Evolutionary conservation across 495 filamentous ascomycete genomes (phyloP), one percentile per base, ranked within the genome.

Genomic region (Aspergillus funiculosus): DNA sequence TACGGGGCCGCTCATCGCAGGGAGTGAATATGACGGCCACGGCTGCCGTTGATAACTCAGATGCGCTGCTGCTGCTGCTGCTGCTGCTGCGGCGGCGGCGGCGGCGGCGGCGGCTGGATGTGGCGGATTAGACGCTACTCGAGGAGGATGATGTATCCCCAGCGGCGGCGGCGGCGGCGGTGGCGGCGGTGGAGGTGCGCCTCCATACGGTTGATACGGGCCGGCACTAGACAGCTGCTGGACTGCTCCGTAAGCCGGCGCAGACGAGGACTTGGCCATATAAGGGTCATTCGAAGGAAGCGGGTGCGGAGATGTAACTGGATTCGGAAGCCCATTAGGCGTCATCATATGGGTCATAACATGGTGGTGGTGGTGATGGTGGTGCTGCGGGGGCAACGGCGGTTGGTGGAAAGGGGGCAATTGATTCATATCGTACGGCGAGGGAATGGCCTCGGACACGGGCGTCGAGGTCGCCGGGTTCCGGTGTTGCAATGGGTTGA

Each of bases 1-100:
- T 9, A 95, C 81, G 0, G 87, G 81, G 0, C 84, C 85, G 5
- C 68, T 66, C 73, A 84, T 76, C 27, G 68, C 77, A 19, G 78
- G 79, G 0, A 79, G 64, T 19, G 68, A 69, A 52, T 83, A 84
- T 2, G 68, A 72, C 8, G 71, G 63, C 58, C 77, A 79, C 4
- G 77, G 72, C 45, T 77, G 73, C 4, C 71, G 70, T 13, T 63
- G 63, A 27, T 65, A 75, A 32, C 58, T 56, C 15, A 72, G 73
- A 61, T 22, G 73, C 69, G 51, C 68, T 21, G 68, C n/a, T n/a
- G n/a, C n/a, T n/a, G n/a, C n/a, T n/a, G n/a, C n/a, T n/a, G n/a
- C n/a, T n/a, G n/a, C n/a, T n/a, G n/a, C n/a, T n/a, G n/a, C n/a
- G n/a, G n/a, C 69, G 10, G 72, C 73, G 30, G 39, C 22, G 39